Percentiles rank a stretch among this genome's conserved stretches.
These are phyloP conservation scores for Gymnopus androsaceus DNA, from an alignment of 1,284 basidiomycete genomes.

Conservation along the genomic window DNA sequence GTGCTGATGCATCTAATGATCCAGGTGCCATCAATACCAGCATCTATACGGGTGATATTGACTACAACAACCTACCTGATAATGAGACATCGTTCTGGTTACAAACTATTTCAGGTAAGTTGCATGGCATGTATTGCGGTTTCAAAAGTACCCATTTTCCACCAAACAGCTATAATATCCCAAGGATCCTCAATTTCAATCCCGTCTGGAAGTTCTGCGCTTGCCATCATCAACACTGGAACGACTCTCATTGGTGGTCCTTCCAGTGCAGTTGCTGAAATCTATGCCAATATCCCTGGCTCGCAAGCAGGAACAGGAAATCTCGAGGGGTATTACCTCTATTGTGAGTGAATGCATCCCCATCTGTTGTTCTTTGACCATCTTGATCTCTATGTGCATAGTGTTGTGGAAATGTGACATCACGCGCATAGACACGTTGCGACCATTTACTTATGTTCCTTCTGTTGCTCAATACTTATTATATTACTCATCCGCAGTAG, in stretches of 20 bases:
- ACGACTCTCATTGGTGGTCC: conserved; percentile 93
- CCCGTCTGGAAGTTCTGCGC: conserved; percentile 45
- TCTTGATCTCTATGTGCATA: neutral
- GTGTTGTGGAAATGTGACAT: too few species aligned
- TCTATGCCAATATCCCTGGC: conserved; percentile 80
- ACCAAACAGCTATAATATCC: conserved; percentile 50
- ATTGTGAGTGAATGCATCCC: conserved; percentile 48
- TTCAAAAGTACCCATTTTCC: neutral
- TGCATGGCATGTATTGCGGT: too few species aligned
- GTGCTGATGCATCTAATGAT: conserved; percentile 2
- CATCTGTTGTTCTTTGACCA: conserved; percentile 3
- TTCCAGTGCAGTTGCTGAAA: conserved; percentile 49
- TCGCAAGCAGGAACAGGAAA: conserved; percentile 60
- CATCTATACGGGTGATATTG: conserved; percentile 77
- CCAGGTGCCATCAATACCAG: conserved; percentile 65
- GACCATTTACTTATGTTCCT: too few species aligned
- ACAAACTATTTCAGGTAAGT: conserved; percentile 55
- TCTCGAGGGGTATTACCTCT: conserved; percentile 75
- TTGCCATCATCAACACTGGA: conserved; percentile 82
- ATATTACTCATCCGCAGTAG: too few species aligned
- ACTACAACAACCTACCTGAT: conserved; percentile 65
- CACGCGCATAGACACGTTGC: too few species aligned
- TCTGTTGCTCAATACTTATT: too few species aligned
- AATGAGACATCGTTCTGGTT: conserved; percentile 62
- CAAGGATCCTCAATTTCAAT: conserved; percentile 57